phyloP scores from a whole-genome alignment of 2,329 filamentous ascomycete genomes.

The Monosporascus sp. region DNA sequence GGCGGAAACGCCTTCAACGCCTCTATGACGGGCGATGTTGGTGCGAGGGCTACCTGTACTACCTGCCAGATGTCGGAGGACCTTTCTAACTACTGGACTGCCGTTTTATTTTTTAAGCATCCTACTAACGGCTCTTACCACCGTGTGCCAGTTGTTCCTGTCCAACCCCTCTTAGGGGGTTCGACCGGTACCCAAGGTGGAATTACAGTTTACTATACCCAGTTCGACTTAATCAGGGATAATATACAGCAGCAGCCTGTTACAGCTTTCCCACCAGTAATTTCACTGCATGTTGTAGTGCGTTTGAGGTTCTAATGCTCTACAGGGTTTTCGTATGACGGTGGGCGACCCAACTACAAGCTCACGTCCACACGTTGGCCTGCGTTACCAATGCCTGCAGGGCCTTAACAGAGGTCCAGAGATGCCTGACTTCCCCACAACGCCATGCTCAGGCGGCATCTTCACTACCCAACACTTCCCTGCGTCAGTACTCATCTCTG shows the following conservation, averaged over 20 bases:
- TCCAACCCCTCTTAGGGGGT: conserved; percentile 18
- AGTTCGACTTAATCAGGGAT: conserved; percentile 17
- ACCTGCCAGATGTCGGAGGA: conserved; percentile 21
- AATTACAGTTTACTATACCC: conserved; percentile 24
- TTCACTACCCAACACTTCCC: conserved; percentile 35
- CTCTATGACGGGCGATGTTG: conserved; percentile 10
- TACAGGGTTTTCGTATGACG: conserved; percentile 38
- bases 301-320: conserved; percentile 1
- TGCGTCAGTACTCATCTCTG: conserved; percentile 15
- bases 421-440: conserved; percentile 30
- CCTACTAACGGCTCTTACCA: conserved; percentile 23
- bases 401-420: conserved; percentile 31
- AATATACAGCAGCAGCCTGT: conserved; percentile 27
- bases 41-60: conserved; percentile 15
- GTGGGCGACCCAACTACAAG: conserved; percentile 28
- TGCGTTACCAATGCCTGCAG: conserved; percentile 35
- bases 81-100: conserved; percentile 22
- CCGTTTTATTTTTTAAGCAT: conserved; percentile 19
- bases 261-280: conserved; percentile 35
- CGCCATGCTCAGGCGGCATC: conserved; percentile 33
- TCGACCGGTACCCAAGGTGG: conserved; percentile 18
- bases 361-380: conserved; percentile 23
- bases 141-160: conserved; percentile 20
- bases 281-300: background rate
- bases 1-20: conserved; percentile 14